Evolutionary conservation across 108 stramenopile genomes (phyloP).

Genomic region (Nitzschia sp.): DNA sequence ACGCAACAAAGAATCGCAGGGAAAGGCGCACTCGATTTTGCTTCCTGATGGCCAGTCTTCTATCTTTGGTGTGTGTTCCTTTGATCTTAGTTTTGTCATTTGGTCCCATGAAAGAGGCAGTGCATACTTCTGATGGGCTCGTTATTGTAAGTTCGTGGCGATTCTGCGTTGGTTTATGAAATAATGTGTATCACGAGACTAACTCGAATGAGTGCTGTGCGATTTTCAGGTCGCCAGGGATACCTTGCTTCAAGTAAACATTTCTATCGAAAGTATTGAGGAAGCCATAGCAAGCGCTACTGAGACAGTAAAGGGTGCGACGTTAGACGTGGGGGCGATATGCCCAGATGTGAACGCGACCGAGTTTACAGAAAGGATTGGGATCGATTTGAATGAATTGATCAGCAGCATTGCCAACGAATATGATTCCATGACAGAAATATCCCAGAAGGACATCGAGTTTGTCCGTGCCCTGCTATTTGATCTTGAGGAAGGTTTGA

Average conservation of each 20-base stretch:
- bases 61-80: slow-evolving; percentile 35
- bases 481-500: slow-evolving; percentile 15
- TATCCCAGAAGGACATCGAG: slow-evolving; percentile 7
- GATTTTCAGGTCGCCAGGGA: neutral
- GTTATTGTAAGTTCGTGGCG: slow-evolving; percentile 15
- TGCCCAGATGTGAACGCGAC: slow-evolving; percentile 29
- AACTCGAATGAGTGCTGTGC: neutral
- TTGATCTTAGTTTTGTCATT: slow-evolving; percentile 27
- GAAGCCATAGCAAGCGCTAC: slow-evolving; percentile 15
- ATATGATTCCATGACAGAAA: neutral
- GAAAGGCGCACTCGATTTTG: slow-evolving; percentile 31
- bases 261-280: slow-evolving; percentile 16
- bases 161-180: neutral
- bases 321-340: slow-evolving; percentile 17
- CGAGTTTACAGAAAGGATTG: slow-evolving; percentile 17
- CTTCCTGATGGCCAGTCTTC: slow-evolving; percentile 31
- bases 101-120: slow-evolving; percentile 27
- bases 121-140: slow-evolving; percentile 3
- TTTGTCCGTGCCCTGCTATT: slow-evolving; percentile 2
- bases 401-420: slow-evolving; percentile 6
- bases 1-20: slow-evolving; percentile 8
- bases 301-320: neutral
- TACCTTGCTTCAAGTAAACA: slow-evolving; percentile 3
- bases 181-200: neutral
- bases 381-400: slow-evolving; percentile 31